A percentile compares a stretch with the other conserved stretches of the same genome.
Conservation (phyloP, 768 basidiomycete genomes). For the Arthromyces matolae region DNA sequence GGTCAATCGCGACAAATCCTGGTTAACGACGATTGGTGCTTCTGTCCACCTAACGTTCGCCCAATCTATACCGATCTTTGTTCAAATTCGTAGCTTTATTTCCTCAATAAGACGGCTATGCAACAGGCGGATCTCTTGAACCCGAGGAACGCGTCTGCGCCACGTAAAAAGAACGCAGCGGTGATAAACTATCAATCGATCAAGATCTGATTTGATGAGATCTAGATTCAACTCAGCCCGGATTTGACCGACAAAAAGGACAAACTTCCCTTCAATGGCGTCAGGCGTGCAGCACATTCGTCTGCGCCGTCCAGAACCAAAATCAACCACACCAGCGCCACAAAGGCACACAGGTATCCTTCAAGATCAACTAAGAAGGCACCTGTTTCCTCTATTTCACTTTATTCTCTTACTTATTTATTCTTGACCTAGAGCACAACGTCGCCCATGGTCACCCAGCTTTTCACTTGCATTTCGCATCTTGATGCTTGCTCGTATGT, state of each 20-base stretch:
- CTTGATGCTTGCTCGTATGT: constrained; percentile 73
- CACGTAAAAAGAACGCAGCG: constrained; percentile 19
- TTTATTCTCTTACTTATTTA: constrained; percentile 10
- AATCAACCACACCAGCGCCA: constrained; percentile 25
- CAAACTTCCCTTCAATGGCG: constrained; percentile 24
- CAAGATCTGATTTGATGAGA: constrained; percentile 14
- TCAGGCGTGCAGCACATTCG: constrained; percentile 44
- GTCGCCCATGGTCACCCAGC: constrained; percentile 81
- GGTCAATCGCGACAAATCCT: constrained; percentile 17
- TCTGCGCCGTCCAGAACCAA: constrained; percentile 41
- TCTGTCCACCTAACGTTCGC: constrained; percentile 12
- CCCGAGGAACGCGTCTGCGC: constrained; percentile 2
- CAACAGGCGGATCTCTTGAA: constrained; percentile 5
- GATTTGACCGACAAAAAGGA: constrained; percentile 13
- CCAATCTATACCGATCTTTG: constrained; percentile 15
- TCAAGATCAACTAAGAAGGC: constrained; percentile 80
- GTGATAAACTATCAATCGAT: too few relatives aligned
- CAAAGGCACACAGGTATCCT: constrained; percentile 63
- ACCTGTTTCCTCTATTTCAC: neutral
- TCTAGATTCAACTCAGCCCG: constrained; percentile 9
- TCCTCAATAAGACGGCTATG: constrained; percentile 12
- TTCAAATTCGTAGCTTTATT: constrained; percentile 9
- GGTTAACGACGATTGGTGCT: constrained; percentile 16
- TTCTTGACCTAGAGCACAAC: constrained; percentile 55
- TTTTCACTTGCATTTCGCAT: constrained; percentile 83